Conservation (phyloP, 148 eudicot species). For the Linanthus parryae region DNA sequence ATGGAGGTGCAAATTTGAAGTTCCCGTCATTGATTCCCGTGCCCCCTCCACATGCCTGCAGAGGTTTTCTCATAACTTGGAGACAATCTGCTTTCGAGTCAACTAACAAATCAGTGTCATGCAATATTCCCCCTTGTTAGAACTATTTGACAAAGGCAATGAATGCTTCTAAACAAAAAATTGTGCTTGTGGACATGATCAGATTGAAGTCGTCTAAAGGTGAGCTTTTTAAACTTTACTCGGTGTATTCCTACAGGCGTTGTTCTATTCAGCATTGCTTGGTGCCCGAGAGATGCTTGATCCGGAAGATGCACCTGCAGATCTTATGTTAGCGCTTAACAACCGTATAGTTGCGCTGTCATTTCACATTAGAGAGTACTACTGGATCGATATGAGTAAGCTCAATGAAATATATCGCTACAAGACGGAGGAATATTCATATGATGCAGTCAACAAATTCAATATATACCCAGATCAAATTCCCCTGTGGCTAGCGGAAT, state of each 20-base stretch:
- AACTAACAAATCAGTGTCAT: too few relatives aligned
- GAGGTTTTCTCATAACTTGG: too few relatives aligned
- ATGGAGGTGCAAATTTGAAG: too few relatives aligned
- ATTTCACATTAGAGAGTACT: conserved; percentile 39
- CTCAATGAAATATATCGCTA: conserved; percentile 43
- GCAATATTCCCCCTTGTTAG: too few relatives aligned
- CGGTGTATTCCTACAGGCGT: conserved; percentile 21
- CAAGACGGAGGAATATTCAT: conserved; percentile 44
- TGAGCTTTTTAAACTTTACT: neutral
- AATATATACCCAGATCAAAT: conserved; percentile 49
- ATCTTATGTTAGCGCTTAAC: conserved; percentile 28
- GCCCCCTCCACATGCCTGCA: too few relatives aligned
- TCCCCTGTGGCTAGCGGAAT: conserved; percentile 33
- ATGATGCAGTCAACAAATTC: conserved; percentile 40
- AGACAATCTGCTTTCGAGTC: too few relatives aligned
- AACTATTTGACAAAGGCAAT: too few relatives aligned
- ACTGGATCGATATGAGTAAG: conserved; percentile 34
- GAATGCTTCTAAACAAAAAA: too few relatives aligned
- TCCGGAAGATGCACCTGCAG: conserved; percentile 34
- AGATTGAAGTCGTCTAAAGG: neutral
- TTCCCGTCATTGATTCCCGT: too few relatives aligned
- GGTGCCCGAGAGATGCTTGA: conserved; percentile 45
- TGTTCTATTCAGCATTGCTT: conserved; percentile 35
- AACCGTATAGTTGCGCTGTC: conserved; percentile 41
- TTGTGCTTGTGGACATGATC: neutral